Evolutionary conservation across 768 basidiomycete species (phyloP).

Genomic region (Nevesoporus exiguus): DNA sequence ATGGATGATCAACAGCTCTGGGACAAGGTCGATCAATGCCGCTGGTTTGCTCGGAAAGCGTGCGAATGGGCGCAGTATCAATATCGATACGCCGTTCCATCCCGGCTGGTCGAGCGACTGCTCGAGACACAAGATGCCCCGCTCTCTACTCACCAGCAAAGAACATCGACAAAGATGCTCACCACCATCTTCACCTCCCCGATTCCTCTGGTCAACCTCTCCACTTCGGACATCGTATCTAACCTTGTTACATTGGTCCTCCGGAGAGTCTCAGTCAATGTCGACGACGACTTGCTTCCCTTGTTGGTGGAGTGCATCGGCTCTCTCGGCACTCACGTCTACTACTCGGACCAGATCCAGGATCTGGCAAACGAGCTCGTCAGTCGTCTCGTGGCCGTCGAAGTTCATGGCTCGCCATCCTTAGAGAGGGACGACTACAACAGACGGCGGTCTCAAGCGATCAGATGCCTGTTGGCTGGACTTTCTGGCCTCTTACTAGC

Average conservation of each 20-base stretch:
- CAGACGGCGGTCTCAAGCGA: slow-evolving; percentile 55
- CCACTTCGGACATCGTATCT: slow-evolving; percentile 84
- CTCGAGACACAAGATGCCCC: slow-evolving; percentile 56
- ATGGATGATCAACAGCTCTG: slow-evolving; percentile 63
- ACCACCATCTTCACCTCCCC: slow-evolving; percentile 79
- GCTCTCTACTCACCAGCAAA: slow-evolving; percentile 47
- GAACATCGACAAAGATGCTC: slow-evolving; percentile 71
- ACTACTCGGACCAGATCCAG: slow-evolving; percentile 95
- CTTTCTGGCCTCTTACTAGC: slow-evolving; percentile 67
- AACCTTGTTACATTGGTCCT: slow-evolving; percentile 73
- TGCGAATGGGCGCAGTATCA: slow-evolving; percentile 92
- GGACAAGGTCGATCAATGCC: slow-evolving; percentile 65
- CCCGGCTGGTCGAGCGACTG: slow-evolving; percentile 76
- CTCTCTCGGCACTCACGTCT: slow-evolving; percentile 85
- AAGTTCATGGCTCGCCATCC: slow-evolving; percentile 55
- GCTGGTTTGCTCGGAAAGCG: slow-evolving; percentile 75
- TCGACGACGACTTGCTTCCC: slow-evolving; percentile 62
- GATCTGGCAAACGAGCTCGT: slow-evolving; percentile 86
- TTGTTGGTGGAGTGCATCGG: slow-evolving; percentile 72
- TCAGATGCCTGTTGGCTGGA: slow-evolving; percentile 67
- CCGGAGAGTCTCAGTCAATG: slow-evolving; percentile 60
- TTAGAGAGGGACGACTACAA: slow-evolving; percentile 37
- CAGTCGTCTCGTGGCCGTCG: slow-evolving; percentile 65
- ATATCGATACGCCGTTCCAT: slow-evolving; percentile 88
- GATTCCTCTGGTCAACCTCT: slow-evolving; percentile 82